Base-by-base conservation (phyloP, 345 rosid species). In the Salix koriyanagi region DNA sequence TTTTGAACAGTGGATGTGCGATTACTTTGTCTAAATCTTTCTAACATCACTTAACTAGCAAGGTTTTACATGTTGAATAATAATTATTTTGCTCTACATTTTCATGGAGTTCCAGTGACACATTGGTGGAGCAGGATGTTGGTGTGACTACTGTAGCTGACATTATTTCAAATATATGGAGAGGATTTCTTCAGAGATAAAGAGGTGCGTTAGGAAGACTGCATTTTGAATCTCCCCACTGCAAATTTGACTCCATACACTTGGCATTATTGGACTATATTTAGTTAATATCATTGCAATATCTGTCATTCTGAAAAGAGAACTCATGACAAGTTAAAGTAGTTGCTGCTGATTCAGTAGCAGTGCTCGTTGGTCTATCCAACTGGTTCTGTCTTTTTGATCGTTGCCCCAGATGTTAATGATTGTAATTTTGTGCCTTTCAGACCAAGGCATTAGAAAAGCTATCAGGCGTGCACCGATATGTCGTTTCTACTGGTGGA, bases 401-500 rank as follows among this genome's bases (percentile, higher is more conserved):
- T 37, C 21, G 10, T 41, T 71, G 21, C 30, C 69, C 46, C 39
- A 18, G 73, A 36, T 39, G 37, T 39, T 67, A 70, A 32, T 72
- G 23, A 28, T 73, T 75, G 4, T 66, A 19, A 52, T 82, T 19
- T 70, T 83, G 71, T 83, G 71, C 76, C 75, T 75, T 79, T 26
- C 76, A 92, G 99, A 90, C 97, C 25, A 93, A 93, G 80, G 87
- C 75, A 58, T 79, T 96, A 81, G 83, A 64, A 82, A 80, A 82
- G 72, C 85, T 96, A 48, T 93, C 99, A 46, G 69, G 83, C 48
- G 87, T 79, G 88, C 86, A 84, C 71, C 84, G 68, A 60, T 83
- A 89, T 71, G 97, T 96, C 83, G 95, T 96, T 79, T 96, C 99
- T 71, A 96, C 99, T 0, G 99, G 99, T 26, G 98, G 99, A 77